Conservation (phyloP, 331 rosid species). For the Rhamnella rubrinervis region DNA sequence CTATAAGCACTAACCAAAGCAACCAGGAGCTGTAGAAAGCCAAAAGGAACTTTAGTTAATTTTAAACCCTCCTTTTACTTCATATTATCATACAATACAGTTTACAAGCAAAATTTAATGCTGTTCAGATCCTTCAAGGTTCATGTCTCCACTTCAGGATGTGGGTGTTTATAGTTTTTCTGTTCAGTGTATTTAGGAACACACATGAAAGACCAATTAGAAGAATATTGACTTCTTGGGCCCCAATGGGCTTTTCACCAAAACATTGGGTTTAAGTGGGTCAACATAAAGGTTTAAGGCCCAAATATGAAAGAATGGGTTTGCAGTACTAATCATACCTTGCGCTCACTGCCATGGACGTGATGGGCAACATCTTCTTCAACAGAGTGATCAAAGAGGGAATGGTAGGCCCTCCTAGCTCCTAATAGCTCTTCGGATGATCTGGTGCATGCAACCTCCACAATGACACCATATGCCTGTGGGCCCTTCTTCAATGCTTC, state of each 20-base stretch:
- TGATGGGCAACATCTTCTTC: conserved; percentile 83
- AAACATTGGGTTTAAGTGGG: too few relatives aligned
- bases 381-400: conserved; percentile 87
- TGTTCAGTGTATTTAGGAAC: too few relatives aligned
- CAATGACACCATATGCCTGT: conserved; percentile 41
- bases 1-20: conserved; percentile 90
- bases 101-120: too few relatives aligned
- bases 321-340: conserved; percentile 38
- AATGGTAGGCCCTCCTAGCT: conserved; percentile 88
- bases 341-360: conserved; percentile 52
- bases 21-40: conserved; percentile 66
- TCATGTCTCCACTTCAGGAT: too few relatives aligned
- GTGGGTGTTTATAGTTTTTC: too few relatives aligned
- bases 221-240: too few relatives aligned
- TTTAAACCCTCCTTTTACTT: background rate
- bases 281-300: too few relatives aligned
- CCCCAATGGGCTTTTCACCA: too few relatives aligned
- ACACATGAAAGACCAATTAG: too few relatives aligned
- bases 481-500: conserved; percentile 71
- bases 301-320: too few relatives aligned
- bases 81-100: too few relatives aligned
- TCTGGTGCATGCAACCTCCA: conserved; percentile 90
- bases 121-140: too few relatives aligned
- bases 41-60: background rate
- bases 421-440: conserved; percentile 83